Base-by-base conservation (phyloP, 768 basidiomycete genomes). In the Krasilnikovozyma curviuscula region DNA sequence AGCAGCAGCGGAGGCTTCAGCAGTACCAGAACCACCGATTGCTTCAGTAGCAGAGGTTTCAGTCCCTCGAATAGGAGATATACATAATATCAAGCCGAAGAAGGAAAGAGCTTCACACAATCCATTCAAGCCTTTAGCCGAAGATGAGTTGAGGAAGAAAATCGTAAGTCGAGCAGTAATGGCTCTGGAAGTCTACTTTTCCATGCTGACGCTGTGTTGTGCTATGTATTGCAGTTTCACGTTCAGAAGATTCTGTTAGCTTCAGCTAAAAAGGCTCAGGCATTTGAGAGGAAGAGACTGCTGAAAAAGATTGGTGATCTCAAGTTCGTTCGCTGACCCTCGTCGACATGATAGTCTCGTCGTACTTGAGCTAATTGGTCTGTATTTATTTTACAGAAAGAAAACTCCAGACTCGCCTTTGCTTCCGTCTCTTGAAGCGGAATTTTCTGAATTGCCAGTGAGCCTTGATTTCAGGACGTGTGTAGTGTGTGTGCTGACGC, bases 271-370 rank as follows among this genome's bases (percentile, higher is more conserved):
- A 83, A 79, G 58, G 79, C 80, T 9, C 83, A 76, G 60, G 66
- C 72, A 0, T 81, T 83, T 52, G 86, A 91, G 66, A 74, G 73
- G 0, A 81, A 79, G 62, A 81, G 79, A 60, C 64, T 79, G n/a
- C 72, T 86, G 49, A 89, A 85, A 69, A 77, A 74, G 63, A 28
- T 46, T 25, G 32, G 24, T 29, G 35, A 46, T 7, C 66, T 88
- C 25, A 85, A 81, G 62, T 71, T 69, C 23, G 62, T 78, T 31
- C 19, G 10, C 34, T 35, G 23, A 27, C 24, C 28, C 6, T 14
- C 31, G 6, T 44, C 9, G 9, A 23, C 33, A 34, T 34, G 12
- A 12, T 12, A 34, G 12, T 12, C 12, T 34, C 18, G 12, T 34
- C 12, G 18, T 18, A 12, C 18, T 34, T 34, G 12, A 18, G 12